Conservation (phyloP, 2,329 filamentous ascomycete species). For the Fusarium incarnatum region DNA sequence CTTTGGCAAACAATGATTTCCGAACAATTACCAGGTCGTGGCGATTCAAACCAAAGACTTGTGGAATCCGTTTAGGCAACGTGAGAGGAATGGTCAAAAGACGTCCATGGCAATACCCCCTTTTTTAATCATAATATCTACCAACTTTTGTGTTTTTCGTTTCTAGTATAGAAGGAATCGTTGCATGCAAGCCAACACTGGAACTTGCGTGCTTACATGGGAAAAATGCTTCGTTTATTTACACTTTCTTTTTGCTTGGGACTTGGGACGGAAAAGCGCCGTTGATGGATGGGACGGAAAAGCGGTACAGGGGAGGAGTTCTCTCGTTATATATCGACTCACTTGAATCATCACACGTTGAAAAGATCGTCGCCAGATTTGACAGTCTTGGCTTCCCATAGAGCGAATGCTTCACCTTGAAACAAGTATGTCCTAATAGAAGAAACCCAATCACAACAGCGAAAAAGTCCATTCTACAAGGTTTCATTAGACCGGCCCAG, state of each 20-base stretch:
- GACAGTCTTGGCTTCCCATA: background rate
- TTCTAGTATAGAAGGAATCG: constrained; percentile 37
- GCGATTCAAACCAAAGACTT: constrained; percentile 44
- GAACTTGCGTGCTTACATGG: constrained; percentile 26
- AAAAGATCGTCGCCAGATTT: background rate
- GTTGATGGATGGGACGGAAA: constrained; percentile 13
- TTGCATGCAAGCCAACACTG: constrained; percentile 43
- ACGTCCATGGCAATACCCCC: background rate
- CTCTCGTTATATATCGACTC: constrained; percentile 14
- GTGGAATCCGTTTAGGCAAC: constrained; percentile 40
- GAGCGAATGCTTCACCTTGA: background rate
- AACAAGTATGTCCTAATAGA: background rate
- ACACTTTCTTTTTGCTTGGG: constrained; percentile 11
- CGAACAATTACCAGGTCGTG: constrained; percentile 47
- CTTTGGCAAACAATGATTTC: constrained; percentile 54
- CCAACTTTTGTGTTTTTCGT: background rate
- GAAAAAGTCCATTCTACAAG: background rate
- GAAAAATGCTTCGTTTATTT: constrained; percentile 19
- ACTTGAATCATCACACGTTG: background rate
- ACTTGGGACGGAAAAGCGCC: constrained; percentile 26
- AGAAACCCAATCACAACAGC: background rate
- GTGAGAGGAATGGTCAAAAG: background rate
- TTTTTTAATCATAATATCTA: background rate
- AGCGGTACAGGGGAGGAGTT: constrained; percentile 10
- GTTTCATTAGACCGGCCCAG: background rate